Base-by-base conservation (phyloP, 2,329 filamentous ascomycete genomes). In the Trichophyton mentagrophytes region DNA sequence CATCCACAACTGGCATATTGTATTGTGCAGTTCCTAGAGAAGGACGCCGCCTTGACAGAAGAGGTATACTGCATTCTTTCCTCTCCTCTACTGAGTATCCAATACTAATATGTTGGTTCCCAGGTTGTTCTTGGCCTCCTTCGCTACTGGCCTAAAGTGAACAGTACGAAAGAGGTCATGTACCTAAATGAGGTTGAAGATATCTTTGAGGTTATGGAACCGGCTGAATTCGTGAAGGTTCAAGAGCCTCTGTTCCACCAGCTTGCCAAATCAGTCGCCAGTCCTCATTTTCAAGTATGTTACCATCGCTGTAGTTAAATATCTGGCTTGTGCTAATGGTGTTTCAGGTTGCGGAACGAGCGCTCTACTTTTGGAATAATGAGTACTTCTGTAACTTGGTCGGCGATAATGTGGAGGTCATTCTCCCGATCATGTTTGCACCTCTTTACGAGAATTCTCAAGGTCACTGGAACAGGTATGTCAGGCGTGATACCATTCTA, bases 131-230 rank as follows among this genome's bases (percentile, higher is more conserved):
- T 97, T 66, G 93, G 93, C 53, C 80, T 99, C 61, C 80, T 99
- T 64, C 87, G 93, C 67, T 99, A 96, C 74, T 99, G 93, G 93
- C 93, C 93, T 56, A 99, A 99, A 80, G 90, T 95, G 68, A 99
- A 99, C 77, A 97, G 93, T 76, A 99, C 93, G 59, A 99, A 99
- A 76, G 93, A 99, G 75, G 93, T 99, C 71, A 99, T 99, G 93
- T 99, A 95, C 77, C 79, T 99, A 68, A 99, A 99, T 69, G 93
- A 99, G 75, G 92, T 99, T 38, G 93, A 99, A 74, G 93, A 99
- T 71, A 99, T 99, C 65, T 99, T 99, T 71, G 93, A 99, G 76
- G 93, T 99, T 56, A 99, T 99, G 93, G 93, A 99, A 70, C 93
- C 93, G 20, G 90, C 89, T 65, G 93, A 99, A 73, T 99, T 99